Percentiles rank a stretch among this genome's conserved stretches.
Evolutionary conservation across 1,284 basidiomycete genomes (phyloP).

Genomic region (Fistulina hepatica): DNA sequence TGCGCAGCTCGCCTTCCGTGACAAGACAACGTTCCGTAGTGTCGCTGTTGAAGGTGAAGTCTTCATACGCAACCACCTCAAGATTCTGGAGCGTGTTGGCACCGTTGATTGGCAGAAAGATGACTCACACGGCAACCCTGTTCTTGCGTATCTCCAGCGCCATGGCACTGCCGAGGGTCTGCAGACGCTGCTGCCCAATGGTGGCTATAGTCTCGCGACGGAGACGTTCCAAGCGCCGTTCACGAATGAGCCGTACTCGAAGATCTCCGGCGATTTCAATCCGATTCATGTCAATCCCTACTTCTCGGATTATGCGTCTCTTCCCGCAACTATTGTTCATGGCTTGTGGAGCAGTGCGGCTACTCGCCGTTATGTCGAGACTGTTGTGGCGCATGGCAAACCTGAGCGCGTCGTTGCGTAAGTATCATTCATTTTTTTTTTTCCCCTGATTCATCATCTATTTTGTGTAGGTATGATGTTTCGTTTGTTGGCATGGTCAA

Average conservation of each 20-base stretch:
- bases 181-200: constrained; percentile 69
- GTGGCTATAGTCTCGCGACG: constrained; percentile 70
- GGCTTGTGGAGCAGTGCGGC: constrained; percentile 97
- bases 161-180: constrained; percentile 75
- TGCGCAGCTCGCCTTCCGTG: constrained; percentile 84
- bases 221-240: constrained; percentile 68
- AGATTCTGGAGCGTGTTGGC: constrained; percentile 80
- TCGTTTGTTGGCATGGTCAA: constrained; percentile 95
- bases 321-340: constrained; percentile 96
- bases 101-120: constrained; percentile 81
- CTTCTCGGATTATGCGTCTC: constrained; percentile 88
- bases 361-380: constrained; percentile 88
- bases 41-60: constrained; percentile 80
- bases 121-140: constrained; percentile 86
- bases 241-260: constrained; percentile 92
- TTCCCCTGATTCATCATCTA: constrained; percentile 10
- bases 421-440: constrained; percentile 24
- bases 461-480: constrained; percentile 64
- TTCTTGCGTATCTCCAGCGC: constrained; percentile 87
- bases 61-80: constrained; percentile 79
- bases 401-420: constrained; percentile 83
- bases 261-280: constrained; percentile 94
- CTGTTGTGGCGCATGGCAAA: constrained; percentile 85
- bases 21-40: constrained; percentile 77
- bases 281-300: constrained; percentile 99